Conservation (phyloP, 2,329 filamentous ascomycete species). For the Penicillium olsonii region DNA sequence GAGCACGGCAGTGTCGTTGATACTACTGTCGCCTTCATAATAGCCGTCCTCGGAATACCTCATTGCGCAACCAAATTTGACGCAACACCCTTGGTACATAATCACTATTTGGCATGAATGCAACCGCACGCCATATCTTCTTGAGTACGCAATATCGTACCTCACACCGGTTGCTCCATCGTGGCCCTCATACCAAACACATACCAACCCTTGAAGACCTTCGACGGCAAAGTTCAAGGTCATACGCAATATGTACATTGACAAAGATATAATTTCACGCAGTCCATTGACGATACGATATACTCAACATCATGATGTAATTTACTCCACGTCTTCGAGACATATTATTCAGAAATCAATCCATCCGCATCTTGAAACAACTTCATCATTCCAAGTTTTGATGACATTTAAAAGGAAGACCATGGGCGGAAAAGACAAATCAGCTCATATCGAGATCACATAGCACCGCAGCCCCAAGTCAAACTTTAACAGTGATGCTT, state of each 20-base stretch:
- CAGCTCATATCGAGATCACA: too few species aligned
- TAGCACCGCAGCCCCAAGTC: too few species aligned
- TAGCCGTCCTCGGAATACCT: background rate
- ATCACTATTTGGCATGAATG: background rate
- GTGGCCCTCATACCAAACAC: background rate
- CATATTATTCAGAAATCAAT: background rate
- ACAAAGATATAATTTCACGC: background rate
- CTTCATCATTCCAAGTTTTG: too few species aligned
- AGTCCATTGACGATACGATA: background rate
- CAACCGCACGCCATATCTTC: background rate
- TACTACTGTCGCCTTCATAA: background rate
- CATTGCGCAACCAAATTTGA: background rate
- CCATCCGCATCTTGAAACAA: background rate
- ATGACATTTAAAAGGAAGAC: too few species aligned
- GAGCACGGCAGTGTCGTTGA: background rate
- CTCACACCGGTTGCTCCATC: background rate
- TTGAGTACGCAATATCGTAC: background rate
- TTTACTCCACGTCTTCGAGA: constrained; percentile 5
- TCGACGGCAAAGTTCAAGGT: background rate
- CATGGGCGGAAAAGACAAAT: too few species aligned
- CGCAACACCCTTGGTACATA: background rate
- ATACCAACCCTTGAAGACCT: background rate
- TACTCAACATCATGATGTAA: constrained; percentile 9
- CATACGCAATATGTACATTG: background rate
- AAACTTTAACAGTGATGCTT: constrained; percentile 28